A percentile compares a stretch with the other conserved stretches of the same genome.
Conservation (phyloP, 1,284 basidiomycete species). For the Heterobasidion occidentale region DNA sequence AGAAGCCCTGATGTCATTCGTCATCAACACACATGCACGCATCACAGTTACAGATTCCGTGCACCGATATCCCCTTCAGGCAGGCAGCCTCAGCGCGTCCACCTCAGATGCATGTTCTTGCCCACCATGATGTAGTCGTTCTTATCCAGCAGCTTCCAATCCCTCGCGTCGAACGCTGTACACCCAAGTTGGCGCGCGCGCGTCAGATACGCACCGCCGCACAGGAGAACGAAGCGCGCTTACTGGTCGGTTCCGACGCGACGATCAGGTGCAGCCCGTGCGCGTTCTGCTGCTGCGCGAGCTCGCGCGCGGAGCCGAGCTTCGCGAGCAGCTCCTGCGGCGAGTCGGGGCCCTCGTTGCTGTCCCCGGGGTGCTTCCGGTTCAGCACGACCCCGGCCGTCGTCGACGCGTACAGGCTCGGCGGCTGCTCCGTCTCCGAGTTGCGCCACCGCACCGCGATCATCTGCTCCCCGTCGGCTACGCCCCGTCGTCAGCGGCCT, state of each 20-base stretch:
- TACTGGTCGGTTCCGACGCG: slow-evolving; percentile 26
- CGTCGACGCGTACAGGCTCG: slow-evolving; percentile 28
- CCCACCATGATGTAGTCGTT: slow-evolving; percentile 25
- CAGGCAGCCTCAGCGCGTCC: background rate
- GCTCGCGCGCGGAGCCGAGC: slow-evolving; percentile 4
- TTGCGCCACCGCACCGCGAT: slow-evolving; percentile 26
- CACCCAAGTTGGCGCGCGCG: too few relatives aligned
- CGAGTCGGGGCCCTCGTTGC: slow-evolving; percentile 8
- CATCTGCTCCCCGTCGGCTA: slow-evolving; percentile 25
- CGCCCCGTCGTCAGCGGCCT: background rate
- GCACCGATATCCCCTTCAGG: background rate
- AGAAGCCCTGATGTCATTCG: too few relatives aligned
- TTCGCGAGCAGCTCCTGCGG: slow-evolving; percentile 13
- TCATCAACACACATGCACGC: too few relatives aligned
- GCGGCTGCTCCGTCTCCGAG: slow-evolving; percentile 25
- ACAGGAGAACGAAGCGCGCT: background rate
- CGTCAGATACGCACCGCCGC: background rate
- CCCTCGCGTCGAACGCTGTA: slow-evolving; percentile 20
- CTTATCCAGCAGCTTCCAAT: slow-evolving; percentile 26
- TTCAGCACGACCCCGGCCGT: slow-evolving; percentile 28
- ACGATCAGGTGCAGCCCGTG: slow-evolving; percentile 28
- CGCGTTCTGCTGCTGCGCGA: slow-evolving; percentile 4
- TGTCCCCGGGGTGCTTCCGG: slow-evolving; percentile 25
- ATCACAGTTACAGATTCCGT: too few relatives aligned
- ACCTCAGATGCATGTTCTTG: slow-evolving; percentile 14